Evolutionary conservation across 2,329 filamentous ascomycete genomes (phyloP), one percentile per base, ranked within the genome.

Genomic region (Geosmithia flava): DNA sequence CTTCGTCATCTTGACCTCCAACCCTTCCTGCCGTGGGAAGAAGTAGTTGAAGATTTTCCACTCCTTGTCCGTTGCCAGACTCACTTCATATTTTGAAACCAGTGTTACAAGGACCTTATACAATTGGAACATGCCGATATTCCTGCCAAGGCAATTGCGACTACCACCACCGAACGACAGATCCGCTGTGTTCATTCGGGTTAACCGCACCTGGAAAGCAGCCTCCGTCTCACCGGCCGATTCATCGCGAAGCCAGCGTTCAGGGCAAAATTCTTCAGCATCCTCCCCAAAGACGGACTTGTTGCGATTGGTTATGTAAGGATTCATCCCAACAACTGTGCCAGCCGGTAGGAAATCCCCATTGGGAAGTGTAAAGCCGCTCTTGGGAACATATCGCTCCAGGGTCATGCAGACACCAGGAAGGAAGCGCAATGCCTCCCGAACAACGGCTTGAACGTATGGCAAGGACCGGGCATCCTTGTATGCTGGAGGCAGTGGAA

Each of bases 361-460:
- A 27, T 72, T 60, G 27, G 59, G 63, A 48, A 68, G 52, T 15
- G 62, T 62, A 50, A 61, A 58, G 20, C 61, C 60, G 4, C 49
- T 19, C 5, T 42, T 20, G 6, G 62, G 64, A 3, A 53, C 48
- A n/a, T 71, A 64, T 15, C 68, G 58, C 1, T 66, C 64, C 27
- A 63, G 65, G 58, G 51, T 70, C 1, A 74, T 65, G 13, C 4
- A 45, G 20, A 47, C 48, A 20, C 43, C 48, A 0, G 75, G 74
- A 49, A 69, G 74, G 16, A 79, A 53, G 2, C 76, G 67, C 1
- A 80, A 62, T 0, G 68, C 62, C 56, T 81, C 78, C 50, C 76
- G 75, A 49, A 78, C 67, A 5, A 77, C 67, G n/a, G 72, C 75
- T 2, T 62, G 62, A 1, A 74, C 74, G 53, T 76, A 80, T 0